Conservation (phyloP, 192 early-diverging fungal genomes). For the Globomyces pollinis-pini region DNA sequence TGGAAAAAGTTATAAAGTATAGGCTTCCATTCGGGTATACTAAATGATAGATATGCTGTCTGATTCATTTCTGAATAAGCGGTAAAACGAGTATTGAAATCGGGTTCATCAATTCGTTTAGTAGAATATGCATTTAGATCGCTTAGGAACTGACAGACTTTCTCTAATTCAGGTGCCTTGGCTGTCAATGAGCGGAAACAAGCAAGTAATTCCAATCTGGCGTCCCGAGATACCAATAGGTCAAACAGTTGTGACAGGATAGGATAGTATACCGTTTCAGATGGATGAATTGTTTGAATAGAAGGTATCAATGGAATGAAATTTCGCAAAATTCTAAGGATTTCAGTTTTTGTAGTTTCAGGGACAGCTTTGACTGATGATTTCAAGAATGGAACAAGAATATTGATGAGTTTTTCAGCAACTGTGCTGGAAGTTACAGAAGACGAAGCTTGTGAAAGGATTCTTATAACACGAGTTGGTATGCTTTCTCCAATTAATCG, state of each 20-base stretch:
- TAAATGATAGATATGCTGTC: slow-evolving; percentile 56
- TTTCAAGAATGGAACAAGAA: slow-evolving; percentile 77
- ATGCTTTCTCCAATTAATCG: slow-evolving; percentile 12
- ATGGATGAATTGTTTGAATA: slow-evolving; percentile 3
- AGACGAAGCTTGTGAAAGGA: slow-evolving; percentile 68
- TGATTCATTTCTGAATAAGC: slow-evolving; percentile 66
- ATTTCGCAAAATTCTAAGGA: slow-evolving; percentile 68
- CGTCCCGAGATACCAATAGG: slow-evolving; percentile 50
- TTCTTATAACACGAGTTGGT: slow-evolving; percentile 60
- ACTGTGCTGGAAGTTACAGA: slow-evolving; percentile 61
- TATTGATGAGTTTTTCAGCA: slow-evolving; percentile 63
- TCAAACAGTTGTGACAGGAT: slow-evolving; percentile 66
- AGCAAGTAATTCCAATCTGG: slow-evolving; percentile 52
- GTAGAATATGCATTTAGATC: slow-evolving; percentile 76
- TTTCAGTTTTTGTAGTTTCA: slow-evolving; percentile 75
- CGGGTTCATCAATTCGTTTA: slow-evolving; percentile 73
- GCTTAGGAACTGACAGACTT: slow-evolving; percentile 44
- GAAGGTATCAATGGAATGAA: slow-evolving; percentile 72
- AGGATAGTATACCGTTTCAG: slow-evolving; percentile 49
- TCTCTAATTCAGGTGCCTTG: slow-evolving; percentile 42
- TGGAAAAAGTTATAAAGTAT: slow-evolving; percentile 81
- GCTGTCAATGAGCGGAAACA: slow-evolving; percentile 60
- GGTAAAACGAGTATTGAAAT: slow-evolving; percentile 74
- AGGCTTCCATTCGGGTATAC: slow-evolving; percentile 74
- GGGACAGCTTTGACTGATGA: slow-evolving; percentile 60